phyloP scores from a whole-genome alignment of 2,329 filamentous ascomycete species.

The Fusarium hostae region DNA sequence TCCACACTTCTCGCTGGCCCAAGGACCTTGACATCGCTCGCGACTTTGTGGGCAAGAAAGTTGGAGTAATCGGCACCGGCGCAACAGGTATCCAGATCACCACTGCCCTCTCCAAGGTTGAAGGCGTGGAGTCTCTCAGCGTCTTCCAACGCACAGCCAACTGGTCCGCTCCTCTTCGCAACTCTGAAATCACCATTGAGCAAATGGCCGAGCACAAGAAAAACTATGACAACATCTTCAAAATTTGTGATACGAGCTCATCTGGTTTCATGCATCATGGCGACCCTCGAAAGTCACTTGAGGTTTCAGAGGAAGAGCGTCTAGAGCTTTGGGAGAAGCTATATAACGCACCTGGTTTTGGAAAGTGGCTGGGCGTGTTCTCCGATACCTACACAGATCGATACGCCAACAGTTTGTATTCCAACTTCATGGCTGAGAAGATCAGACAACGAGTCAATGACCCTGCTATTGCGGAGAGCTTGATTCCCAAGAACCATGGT shows the following conservation, averaged over 20 bases:
- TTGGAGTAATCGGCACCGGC: slow-evolving; percentile 32
- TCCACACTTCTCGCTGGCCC: slow-evolving; percentile 34
- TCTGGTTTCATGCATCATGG: slow-evolving; percentile 30
- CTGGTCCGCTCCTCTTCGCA: slow-evolving; percentile 41
- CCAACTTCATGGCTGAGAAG: slow-evolving; percentile 29
- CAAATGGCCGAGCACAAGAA: slow-evolving; percentile 21
- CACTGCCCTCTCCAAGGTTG: slow-evolving; percentile 29
- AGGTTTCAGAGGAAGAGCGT: slow-evolving; percentile 15
- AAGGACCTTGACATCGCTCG: slow-evolving; percentile 3
- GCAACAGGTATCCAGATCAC: slow-evolving; percentile 36
- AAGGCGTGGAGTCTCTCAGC: slow-evolving; percentile 48
- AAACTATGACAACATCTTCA: slow-evolving; percentile 27
- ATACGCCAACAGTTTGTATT: slow-evolving; percentile 26
- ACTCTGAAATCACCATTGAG: slow-evolving; percentile 20
- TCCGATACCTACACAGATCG: slow-evolving; percentile 32
- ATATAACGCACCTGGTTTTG: slow-evolving; percentile 18
- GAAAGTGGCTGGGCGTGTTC: slow-evolving; percentile 32
- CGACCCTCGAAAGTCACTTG: slow-evolving; percentile 27
- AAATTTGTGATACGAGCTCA: slow-evolving; percentile 11
- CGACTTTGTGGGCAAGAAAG: slow-evolving; percentile 16
- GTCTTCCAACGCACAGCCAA: slow-evolving; percentile 47
- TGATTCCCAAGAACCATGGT: slow-evolving; percentile 29
- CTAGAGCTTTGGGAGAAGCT: slow-evolving; percentile 27
- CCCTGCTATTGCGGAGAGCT: slow-evolving; percentile 8
- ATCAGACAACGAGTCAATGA: slow-evolving; percentile 21